Conservation (phyloP, 768 basidiomycete species). For the Boletus bicolor region DNA sequence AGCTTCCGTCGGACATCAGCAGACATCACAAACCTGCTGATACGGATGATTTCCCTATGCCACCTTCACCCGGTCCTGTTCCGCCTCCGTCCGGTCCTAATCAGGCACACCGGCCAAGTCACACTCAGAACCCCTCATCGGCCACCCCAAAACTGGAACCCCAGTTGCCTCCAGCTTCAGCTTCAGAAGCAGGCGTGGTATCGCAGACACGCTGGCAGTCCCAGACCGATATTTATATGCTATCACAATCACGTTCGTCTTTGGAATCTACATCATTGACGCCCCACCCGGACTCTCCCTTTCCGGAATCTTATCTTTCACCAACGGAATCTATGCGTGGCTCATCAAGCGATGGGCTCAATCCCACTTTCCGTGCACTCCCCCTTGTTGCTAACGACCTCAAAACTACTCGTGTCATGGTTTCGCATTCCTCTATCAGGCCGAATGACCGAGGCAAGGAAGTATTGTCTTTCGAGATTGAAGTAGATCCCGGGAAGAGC, state of each 20-base stretch:
- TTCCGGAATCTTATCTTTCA: constrained; percentile 30
- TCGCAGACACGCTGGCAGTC: constrained; percentile 26
- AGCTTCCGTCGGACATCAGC: constrained; percentile 5
- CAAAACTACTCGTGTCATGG: constrained; percentile 62
- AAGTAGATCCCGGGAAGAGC: constrained; percentile 65
- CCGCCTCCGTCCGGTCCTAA: constrained; percentile 33
- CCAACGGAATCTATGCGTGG: constrained; percentile 18
- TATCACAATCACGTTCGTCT: constrained; percentile 25
- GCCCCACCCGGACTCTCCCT: constrained; percentile 28
- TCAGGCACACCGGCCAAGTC: constrained; percentile 7
- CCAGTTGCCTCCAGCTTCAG: constrained; percentile 15
- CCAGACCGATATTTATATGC: constrained; percentile 18
- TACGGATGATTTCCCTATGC: constrained; percentile 53
- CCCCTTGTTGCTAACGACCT: constrained; percentile 72
- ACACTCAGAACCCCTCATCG: constrained; percentile 7
- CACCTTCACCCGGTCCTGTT: constrained; percentile 33
- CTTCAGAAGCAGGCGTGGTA: constrained; percentile 13
- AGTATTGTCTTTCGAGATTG: constrained; percentile 82
- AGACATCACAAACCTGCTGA: constrained; percentile 35
- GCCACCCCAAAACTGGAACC: constrained; percentile 10
- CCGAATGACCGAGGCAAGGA: constrained; percentile 92
- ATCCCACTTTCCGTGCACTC: constrained; percentile 63
- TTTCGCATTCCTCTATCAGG: constrained; percentile 79
- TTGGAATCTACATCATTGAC: constrained; percentile 16
- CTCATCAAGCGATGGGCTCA: constrained; percentile 24